A percentile compares a stretch with the other conserved stretches of the same genome.
Conservation (phyloP, 176 grass and related monocot species). For the Aegilops tauschii region DNA sequence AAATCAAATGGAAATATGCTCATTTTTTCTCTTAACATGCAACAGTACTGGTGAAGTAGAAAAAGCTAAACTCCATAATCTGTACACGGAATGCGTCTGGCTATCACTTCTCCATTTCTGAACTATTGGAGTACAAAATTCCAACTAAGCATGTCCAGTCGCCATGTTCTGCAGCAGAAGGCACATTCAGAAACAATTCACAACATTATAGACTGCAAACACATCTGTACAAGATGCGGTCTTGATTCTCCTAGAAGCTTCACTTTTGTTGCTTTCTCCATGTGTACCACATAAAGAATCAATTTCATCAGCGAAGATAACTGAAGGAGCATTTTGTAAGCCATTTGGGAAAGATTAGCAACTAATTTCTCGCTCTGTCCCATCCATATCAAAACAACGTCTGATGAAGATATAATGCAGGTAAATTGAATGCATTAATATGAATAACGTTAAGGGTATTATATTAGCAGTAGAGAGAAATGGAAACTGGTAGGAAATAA, state of each 20-base stretch:
- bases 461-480: neutral
- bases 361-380: slow-evolving; percentile 96
- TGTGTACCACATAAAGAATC: slow-evolving; percentile 88
- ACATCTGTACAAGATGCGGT: slow-evolving; percentile 95
- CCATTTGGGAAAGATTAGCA: slow-evolving; percentile 92
- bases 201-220: neutral
- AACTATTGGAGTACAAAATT: neutral
- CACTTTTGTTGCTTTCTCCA: slow-evolving; percentile 95
- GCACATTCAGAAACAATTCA: slow-evolving; percentile 8
- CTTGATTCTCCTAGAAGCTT: slow-evolving; percentile 97
- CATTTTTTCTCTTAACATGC: neutral
- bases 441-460: slow-evolving; percentile 6
- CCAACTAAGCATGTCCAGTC: neutral
- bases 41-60: neutral
- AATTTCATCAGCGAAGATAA: slow-evolving; percentile 95
- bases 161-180: neutral
- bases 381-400: slow-evolving; percentile 97
- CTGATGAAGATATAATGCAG: slow-evolving; percentile 95
- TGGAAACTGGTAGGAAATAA: neutral
- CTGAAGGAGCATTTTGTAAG: slow-evolving; percentile 84
- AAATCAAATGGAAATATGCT: neutral
- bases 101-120: neutral
- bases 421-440: slow-evolving; percentile 25
- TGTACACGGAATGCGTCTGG: neutral
- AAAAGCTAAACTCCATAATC: neutral